Conservation (phyloP, 805 yeast genomes). For the Kodamaea kaohsiungensis region DNA sequence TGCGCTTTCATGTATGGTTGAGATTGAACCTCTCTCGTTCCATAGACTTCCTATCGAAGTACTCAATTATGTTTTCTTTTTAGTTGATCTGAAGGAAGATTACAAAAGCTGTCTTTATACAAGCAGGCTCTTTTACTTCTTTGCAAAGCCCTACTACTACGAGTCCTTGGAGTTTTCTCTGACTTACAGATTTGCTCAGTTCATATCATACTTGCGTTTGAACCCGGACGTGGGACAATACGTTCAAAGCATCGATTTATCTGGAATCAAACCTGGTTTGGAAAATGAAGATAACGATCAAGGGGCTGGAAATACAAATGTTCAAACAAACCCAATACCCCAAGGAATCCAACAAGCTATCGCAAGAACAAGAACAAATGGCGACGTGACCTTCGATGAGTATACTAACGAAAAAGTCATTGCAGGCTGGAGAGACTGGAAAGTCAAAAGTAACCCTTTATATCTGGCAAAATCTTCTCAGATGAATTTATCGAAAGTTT, state of each 20-base stretch:
- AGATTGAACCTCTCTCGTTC: constrained; percentile 16
- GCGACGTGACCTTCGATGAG: neutral
- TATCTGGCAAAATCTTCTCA: constrained; percentile 27
- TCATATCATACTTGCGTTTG: constrained; percentile 64
- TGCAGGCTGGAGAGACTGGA: constrained; percentile 95
- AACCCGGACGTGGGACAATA: constrained; percentile 55
- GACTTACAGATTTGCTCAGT: constrained; percentile 79
- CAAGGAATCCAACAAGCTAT: neutral
- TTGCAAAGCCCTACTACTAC: constrained; percentile 59
- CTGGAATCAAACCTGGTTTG: constrained; percentile 42
- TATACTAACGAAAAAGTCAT: constrained; percentile 33
- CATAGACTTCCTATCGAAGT: constrained; percentile 46
- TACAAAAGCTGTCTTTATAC: constrained; percentile 48
- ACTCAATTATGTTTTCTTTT: constrained; percentile 35
- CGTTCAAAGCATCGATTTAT: constrained; percentile 61
- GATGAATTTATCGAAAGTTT: neutral
- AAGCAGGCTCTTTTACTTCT: constrained; percentile 48
- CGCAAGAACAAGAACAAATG: constrained; percentile 3
- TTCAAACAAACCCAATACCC: neutral
- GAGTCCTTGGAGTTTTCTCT: constrained; percentile 57
- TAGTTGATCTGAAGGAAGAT: constrained; percentile 39
- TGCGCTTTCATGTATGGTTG: neutral
- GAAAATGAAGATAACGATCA: constrained; percentile 9
- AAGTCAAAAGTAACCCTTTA: constrained; percentile 69
- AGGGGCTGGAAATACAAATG: neutral